Conservation (phyloP, 192 early-diverging fungal genomes). For the Backusella parvicylindrica region DNA sequence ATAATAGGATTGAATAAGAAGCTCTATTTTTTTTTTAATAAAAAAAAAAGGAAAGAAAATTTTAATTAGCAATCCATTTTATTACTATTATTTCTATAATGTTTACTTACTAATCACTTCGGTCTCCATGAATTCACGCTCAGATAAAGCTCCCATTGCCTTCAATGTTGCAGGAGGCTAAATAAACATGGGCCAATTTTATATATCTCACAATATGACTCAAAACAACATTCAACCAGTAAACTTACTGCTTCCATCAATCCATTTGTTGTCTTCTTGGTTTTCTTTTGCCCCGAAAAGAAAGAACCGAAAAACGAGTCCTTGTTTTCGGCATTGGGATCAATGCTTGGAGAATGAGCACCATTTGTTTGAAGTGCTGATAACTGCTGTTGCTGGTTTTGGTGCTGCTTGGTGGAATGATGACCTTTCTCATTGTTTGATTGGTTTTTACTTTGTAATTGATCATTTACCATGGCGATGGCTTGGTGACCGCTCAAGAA, state of each 20-base stretch:
- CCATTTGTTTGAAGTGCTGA: slow-evolving; percentile 11
- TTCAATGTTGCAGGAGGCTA: slow-evolving; percentile 90
- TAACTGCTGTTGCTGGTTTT: not conserved
- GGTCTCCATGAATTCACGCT: slow-evolving; percentile 96
- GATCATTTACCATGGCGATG: slow-evolving; percentile 86
- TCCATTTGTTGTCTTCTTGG: slow-evolving; percentile 58
- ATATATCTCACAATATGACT: not conserved
- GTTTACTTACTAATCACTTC: slow-evolving; percentile 92
- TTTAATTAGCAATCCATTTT: not conserved
- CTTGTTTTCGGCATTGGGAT: not conserved
- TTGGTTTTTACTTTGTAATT: slow-evolving; percentile 16
- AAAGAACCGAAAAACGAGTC: slow-evolving; percentile 94
- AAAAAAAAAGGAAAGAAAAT: not conserved
- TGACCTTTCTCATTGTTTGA: not conserved
- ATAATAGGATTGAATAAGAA: slow-evolving; percentile 96
- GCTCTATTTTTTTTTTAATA: slow-evolving; percentile 49
- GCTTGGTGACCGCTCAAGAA: slow-evolving; percentile 97
- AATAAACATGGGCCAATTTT: not conserved
- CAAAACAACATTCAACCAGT: not conserved
- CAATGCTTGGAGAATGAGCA: not conserved
- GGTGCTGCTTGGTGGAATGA: not conserved
- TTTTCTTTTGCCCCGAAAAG: slow-evolving; percentile 73
- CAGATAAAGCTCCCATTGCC: slow-evolving; percentile 92
- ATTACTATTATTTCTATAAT: not conserved
- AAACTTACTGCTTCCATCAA: slow-evolving; percentile 65